Percentiles rank a stretch among this genome's conserved stretches.
These are phyloP conservation scores for Pleodorina starrii DNA, from an alignment of 139 green algal species.

Conservation along the genomic window DNA sequence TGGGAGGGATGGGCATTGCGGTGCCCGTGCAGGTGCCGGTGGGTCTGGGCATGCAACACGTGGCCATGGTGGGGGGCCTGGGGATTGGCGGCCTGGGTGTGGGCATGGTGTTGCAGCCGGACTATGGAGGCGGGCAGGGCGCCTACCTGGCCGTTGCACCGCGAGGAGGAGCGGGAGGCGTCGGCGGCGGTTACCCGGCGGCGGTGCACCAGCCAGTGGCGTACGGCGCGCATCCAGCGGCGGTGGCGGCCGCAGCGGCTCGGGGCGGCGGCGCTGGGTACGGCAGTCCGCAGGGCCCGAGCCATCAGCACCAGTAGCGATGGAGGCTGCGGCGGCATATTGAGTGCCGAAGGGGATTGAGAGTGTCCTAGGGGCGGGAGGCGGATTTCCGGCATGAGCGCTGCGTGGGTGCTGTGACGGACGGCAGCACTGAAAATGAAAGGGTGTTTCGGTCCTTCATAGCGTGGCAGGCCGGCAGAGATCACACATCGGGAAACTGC, in stretches of 20 bases:
- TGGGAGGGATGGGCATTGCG: neutral
- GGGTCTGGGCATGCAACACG: constrained; percentile 1
- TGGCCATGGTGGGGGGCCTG: neutral
- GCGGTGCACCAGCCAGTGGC: neutral
- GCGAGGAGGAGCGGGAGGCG: neutral
- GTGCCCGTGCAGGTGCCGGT: neutral
- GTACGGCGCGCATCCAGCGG: neutral
- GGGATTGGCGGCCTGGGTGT: neutral
- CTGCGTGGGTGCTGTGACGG: too few species aligned
- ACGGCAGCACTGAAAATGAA: too few species aligned
- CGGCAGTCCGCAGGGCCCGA: neutral
- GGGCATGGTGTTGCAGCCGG: neutral
- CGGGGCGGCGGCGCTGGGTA: neutral
- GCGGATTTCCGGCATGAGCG: too few species aligned
- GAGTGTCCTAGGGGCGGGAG: too few species aligned
- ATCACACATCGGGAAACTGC: too few species aligned
- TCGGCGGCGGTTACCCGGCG: neutral
- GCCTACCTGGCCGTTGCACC: constrained; percentile 3
- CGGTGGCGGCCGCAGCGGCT: constrained; percentile 4
- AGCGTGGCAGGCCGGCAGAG: too few species aligned
- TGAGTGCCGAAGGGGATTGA: too few species aligned
- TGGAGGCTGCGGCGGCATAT: too few species aligned
- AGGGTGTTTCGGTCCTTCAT: too few species aligned
- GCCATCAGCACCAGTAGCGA: constrained; percentile 3
- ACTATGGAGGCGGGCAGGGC: neutral